Evolutionary conservation across 345 rosid species (phyloP).

Genomic region (Tarenaya hassleriana): DNA sequence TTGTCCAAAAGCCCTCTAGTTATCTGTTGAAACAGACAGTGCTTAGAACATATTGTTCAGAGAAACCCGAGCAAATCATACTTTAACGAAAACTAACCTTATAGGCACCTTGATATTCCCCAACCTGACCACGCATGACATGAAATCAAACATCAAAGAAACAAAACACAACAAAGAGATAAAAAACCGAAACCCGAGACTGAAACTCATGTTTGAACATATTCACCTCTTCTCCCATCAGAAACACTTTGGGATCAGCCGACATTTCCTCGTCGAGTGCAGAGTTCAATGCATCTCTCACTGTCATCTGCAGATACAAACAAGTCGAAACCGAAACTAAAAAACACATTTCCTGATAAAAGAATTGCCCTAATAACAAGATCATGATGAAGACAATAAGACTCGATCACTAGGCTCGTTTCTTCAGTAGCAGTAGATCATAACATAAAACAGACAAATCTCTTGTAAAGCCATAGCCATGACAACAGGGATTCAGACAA

Average conservation of each 20-base stretch:
- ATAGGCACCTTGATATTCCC: conserved; percentile 87
- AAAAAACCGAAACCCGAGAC: background rate
- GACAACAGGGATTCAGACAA: too few relatives aligned
- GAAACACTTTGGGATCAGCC: conserved; percentile 67
- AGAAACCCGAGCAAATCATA: too few relatives aligned
- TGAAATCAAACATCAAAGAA: background rate
- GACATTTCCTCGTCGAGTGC: conserved; percentile 81
- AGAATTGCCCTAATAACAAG: background rate
- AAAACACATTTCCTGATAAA: background rate
- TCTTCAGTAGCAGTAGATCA: too few relatives aligned
- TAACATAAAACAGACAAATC: background rate
- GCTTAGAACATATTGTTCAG: too few relatives aligned
- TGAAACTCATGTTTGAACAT: background rate
- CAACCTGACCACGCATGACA: conserved; percentile 44
- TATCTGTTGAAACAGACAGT: conserved; percentile 29
- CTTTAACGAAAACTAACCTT: conserved; percentile 38
- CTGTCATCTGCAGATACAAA: conserved; percentile 36
- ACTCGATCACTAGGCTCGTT: background rate
- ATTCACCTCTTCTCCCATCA: conserved; percentile 80
- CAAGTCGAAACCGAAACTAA: background rate
- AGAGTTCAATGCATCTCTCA: conserved; percentile 60
- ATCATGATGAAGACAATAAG: background rate
- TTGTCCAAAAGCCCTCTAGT: conserved; percentile 76
- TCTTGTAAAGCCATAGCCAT: background rate
- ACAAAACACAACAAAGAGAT: background rate